Conservation (phyloP, 306 rosid genomes). For the Canavalia ensiformis region DNA sequence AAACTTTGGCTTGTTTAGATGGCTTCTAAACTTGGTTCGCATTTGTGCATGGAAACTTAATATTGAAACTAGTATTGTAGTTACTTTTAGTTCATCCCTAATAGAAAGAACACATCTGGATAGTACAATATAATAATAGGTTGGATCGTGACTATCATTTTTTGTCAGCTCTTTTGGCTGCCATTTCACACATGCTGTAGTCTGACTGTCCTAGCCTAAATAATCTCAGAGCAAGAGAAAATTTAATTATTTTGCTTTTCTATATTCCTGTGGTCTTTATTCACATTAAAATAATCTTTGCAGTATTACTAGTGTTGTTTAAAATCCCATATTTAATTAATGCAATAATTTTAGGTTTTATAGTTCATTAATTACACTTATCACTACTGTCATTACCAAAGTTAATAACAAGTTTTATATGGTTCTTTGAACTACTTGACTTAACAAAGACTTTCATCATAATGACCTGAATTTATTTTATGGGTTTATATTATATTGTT, state of each 20-base stretch:
- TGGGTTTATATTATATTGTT: not conserved
- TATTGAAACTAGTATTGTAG: not conserved
- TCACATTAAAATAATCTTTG: not conserved
- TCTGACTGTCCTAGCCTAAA: not conserved
- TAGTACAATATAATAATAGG: not conserved
- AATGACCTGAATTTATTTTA: not conserved
- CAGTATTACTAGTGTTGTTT: not conserved
- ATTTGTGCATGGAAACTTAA: not conserved
- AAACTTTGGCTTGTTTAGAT: not conserved
- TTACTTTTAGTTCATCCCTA: not conserved
- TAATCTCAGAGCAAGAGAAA: not conserved
- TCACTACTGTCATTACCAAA: not conserved
- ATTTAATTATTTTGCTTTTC: not conserved
- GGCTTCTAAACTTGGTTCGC: not conserved
- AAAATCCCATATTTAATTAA: constrained; percentile 6
- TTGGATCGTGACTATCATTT: not conserved
- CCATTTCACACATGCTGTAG: constrained; percentile 11
- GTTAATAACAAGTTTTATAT: not conserved
- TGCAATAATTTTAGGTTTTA: not conserved
- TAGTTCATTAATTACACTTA: not conserved
- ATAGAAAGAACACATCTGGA: not conserved
- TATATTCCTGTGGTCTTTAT: not conserved
- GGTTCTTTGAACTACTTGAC: not conserved
- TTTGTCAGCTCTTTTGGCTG: not conserved
- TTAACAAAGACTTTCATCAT: not conserved